phyloP scores from a whole-genome alignment of 805 yeast species.

The Yarrowia sp. region DNA sequence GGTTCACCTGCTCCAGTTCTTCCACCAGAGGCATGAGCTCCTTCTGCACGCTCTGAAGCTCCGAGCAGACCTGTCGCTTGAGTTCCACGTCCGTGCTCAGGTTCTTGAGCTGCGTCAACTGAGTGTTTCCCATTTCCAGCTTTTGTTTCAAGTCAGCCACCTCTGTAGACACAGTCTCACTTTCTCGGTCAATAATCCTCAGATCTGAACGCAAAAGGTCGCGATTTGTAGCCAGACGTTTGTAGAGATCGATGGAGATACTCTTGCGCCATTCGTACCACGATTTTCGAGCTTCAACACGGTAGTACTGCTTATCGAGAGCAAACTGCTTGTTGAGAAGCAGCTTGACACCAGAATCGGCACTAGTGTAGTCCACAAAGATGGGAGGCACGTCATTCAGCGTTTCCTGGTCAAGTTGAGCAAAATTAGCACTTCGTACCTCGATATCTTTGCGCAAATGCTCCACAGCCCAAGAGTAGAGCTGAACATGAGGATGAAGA shows the following conservation, averaged over 20 bases:
- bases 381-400: constrained; percentile 32
- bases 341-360: constrained; percentile 18
- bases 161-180: not conserved
- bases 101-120: constrained; percentile 5
- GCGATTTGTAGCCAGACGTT: constrained; percentile 10
- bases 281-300: constrained; percentile 16
- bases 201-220: not conserved
- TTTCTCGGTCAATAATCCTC: not conserved
- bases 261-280: constrained; percentile 37
- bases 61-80: constrained; percentile 1
- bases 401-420: constrained; percentile 17
- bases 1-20: constrained; percentile 13
- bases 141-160: constrained; percentile 4
- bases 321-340: constrained; percentile 29
- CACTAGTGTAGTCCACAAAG: constrained; percentile 23
- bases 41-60: not conserved
- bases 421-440: constrained; percentile 8
- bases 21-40: constrained; percentile 1
- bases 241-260: constrained; percentile 17
- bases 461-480: constrained; percentile 22
- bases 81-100: constrained; percentile 30
- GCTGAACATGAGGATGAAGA: constrained; percentile 16
- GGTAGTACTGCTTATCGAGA: constrained; percentile 30
- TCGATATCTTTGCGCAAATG: constrained; percentile 30
- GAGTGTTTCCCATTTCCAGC: not conserved